Evolutionary conservation across 78 protist species (phyloP).

Genomic region (Dictyostelium capitatum): DNA sequence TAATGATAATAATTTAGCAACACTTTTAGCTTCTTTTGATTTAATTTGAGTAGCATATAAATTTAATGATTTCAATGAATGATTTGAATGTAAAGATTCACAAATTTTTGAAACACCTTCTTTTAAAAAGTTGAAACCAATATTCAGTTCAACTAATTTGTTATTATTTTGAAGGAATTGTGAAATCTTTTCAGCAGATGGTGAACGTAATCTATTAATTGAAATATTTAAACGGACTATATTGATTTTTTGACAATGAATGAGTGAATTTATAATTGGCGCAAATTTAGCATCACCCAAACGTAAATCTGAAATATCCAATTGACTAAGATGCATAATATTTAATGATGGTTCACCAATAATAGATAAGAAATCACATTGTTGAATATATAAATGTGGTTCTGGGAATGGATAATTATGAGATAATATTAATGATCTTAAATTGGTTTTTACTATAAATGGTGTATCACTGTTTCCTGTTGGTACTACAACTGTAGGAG

Average conservation of each 20-base stretch:
- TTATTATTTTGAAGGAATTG: slow-evolving; percentile 20
- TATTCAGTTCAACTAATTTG: neutral
- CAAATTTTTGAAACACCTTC: slow-evolving; percentile 45
- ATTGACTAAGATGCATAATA: neutral
- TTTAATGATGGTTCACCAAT: neutral
- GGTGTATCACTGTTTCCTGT: too few species aligned
- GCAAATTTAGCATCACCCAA: slow-evolving; percentile 18
- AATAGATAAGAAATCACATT: neutral
- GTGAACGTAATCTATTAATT: slow-evolving; percentile 27
- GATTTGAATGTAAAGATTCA: slow-evolving; percentile 1
- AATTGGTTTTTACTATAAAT: too few species aligned
- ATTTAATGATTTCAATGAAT: neutral
- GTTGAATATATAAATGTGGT: neutral
- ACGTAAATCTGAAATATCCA: slow-evolving; percentile 15
- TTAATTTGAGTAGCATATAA: slow-evolving; percentile 50
- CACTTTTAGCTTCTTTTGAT: slow-evolving; percentile 17
- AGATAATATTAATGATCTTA: slow-evolving; percentile 4
- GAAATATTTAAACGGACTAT: neutral
- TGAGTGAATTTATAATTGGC: slow-evolving; percentile 29
- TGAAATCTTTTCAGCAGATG: slow-evolving; percentile 33
- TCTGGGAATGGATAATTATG: slow-evolving; percentile 42
- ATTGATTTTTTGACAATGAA: neutral
- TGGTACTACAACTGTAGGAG: too few species aligned
- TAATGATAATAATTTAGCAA: slow-evolving; percentile 14
- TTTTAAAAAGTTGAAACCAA: slow-evolving; percentile 44